A percentile compares a stretch with the other conserved stretches of the same genome.
phyloP scores from a whole-genome alignment of 331 rosid species.

The Rhamnella rubrinervis region DNA sequence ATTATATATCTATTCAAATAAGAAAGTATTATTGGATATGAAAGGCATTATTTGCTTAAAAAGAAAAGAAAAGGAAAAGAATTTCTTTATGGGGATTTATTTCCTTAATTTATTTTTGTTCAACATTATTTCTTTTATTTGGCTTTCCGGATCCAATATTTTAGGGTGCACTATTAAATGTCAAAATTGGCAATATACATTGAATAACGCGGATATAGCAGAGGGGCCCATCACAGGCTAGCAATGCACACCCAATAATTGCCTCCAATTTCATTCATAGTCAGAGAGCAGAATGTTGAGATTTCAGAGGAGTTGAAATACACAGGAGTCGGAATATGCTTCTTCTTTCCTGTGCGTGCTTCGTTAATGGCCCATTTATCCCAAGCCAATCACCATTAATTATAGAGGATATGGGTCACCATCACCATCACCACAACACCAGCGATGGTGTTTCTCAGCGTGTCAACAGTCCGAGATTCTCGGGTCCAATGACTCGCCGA shows the following conservation, averaged over 20 bases:
- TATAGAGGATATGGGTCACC: slow-evolving; percentile 50
- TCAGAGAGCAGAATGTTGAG: background rate
- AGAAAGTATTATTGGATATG: too few relatives aligned
- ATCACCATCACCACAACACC: slow-evolving; percentile 43
- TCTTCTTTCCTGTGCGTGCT: background rate
- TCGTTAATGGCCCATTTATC: slow-evolving; percentile 45
- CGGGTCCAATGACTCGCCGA: slow-evolving; percentile 95
- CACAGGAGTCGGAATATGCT: background rate
- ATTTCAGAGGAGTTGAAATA: background rate
- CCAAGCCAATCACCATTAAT: slow-evolving; percentile 30
- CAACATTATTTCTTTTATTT: too few relatives aligned
- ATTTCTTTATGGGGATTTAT: too few relatives aligned
- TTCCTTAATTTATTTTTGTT: too few relatives aligned
- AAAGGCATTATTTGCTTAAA: too few relatives aligned
- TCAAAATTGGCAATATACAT: background rate
- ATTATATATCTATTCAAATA: too few relatives aligned
- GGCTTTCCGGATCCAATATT: too few relatives aligned
- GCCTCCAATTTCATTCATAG: too few relatives aligned
- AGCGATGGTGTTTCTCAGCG: slow-evolving; percentile 84
- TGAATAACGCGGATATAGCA: slow-evolving; percentile 1
- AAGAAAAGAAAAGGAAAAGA: background rate
- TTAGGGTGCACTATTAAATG: background rate
- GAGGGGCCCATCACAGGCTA: background rate
- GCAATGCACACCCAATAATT: too few relatives aligned
- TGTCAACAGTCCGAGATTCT: slow-evolving; percentile 87